A percentile compares a stretch with the other conserved stretches of the same genome.
phyloP scores from a whole-genome alignment of 345 rosid species.

The Gossypium thurberi region DNA sequence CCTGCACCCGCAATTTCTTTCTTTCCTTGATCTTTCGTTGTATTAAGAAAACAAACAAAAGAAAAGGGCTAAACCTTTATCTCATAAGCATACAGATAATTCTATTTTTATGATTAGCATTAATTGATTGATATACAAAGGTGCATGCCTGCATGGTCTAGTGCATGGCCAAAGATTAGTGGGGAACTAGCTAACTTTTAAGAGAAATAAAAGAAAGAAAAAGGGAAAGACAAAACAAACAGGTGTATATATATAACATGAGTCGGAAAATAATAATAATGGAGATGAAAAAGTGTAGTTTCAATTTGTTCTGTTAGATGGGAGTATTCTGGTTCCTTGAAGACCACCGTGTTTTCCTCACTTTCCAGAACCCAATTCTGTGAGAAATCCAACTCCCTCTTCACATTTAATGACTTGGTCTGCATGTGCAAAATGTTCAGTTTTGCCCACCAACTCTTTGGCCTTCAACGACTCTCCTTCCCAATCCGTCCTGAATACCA shows the following conservation, averaged over 20 bases:
- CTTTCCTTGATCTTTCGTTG: no score
- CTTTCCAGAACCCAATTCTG: background rate
- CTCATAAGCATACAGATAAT: background rate
- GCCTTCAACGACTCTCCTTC: constrained; percentile 65
- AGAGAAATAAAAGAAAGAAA: background rate
- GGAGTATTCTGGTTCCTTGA: background rate
- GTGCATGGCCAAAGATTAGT: background rate
- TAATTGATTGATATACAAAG: constrained; percentile 1
- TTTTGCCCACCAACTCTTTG: constrained; percentile 51
- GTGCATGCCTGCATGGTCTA: background rate
- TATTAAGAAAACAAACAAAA: no score
- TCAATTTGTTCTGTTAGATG: constrained; percentile 2
- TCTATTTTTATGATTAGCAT: background rate
- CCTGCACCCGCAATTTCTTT: no score
- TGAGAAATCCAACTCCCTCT: constrained; percentile 19
- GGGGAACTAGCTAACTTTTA: background rate
- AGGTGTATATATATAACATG: background rate
- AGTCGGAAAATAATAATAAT: background rate
- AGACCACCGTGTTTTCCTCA: background rate
- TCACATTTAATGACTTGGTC: constrained; percentile 36
- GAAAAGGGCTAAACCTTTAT: background rate
- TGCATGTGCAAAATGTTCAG: constrained; percentile 17
- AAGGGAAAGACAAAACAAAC: background rate
- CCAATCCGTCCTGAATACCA: constrained; percentile 75
- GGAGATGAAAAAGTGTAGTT: constrained; percentile 3